Percentiles rank a stretch among this genome's conserved stretches.
phyloP scores from a whole-genome alignment of 2,329 filamentous ascomycete species.

The Cladosporium austrohemisphaericum region DNA sequence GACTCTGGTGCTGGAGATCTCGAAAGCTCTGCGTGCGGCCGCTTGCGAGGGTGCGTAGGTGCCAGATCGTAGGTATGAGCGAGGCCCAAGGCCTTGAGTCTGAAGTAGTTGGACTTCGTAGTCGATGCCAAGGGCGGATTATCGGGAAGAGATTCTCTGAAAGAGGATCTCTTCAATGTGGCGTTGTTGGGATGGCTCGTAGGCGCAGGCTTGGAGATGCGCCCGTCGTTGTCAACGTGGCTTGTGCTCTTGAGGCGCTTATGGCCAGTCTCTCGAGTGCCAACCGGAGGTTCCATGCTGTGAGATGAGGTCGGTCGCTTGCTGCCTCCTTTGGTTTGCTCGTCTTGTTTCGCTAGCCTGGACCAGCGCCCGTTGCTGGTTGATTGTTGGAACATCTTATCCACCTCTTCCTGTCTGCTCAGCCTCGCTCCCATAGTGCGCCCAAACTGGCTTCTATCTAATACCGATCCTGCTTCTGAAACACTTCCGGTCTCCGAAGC shows the following conservation, averaged over 20 bases:
- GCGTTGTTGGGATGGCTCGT: slow-evolving; percentile 16
- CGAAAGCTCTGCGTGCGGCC: slow-evolving; percentile 1
- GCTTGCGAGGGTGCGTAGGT: slow-evolving; percentile 5
- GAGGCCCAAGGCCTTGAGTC: slow-evolving; percentile 47
- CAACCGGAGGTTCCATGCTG: slow-evolving; percentile 14
- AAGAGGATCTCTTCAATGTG: slow-evolving; percentile 29
- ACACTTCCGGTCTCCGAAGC: slow-evolving; percentile 23
- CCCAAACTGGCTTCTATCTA: background rate
- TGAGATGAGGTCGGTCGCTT: slow-evolving; percentile 28
- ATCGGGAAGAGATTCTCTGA: slow-evolving; percentile 26
- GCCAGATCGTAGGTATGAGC: slow-evolving; percentile 28
- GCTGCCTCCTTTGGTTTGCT: slow-evolving; percentile 21
- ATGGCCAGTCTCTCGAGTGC: slow-evolving; percentile 17
- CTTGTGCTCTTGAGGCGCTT: slow-evolving; percentile 30
- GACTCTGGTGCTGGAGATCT: background rate
- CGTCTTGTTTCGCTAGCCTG: slow-evolving; percentile 5
- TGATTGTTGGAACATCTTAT: slow-evolving; percentile 23
- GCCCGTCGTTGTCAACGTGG: slow-evolving; percentile 24
- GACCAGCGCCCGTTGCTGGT: slow-evolving; percentile 8
- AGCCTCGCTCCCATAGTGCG: background rate
- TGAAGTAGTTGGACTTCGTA: slow-evolving; percentile 50
- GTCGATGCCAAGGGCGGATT: slow-evolving; percentile 35
- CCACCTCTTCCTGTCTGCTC: slow-evolving; percentile 19
- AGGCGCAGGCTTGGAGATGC: slow-evolving; percentile 21
- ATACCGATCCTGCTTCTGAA: slow-evolving; percentile 1